Evolutionary conservation across 2,329 filamentous ascomycete genomes (phyloP).

Genomic region (Venturia oleaginea): DNA sequence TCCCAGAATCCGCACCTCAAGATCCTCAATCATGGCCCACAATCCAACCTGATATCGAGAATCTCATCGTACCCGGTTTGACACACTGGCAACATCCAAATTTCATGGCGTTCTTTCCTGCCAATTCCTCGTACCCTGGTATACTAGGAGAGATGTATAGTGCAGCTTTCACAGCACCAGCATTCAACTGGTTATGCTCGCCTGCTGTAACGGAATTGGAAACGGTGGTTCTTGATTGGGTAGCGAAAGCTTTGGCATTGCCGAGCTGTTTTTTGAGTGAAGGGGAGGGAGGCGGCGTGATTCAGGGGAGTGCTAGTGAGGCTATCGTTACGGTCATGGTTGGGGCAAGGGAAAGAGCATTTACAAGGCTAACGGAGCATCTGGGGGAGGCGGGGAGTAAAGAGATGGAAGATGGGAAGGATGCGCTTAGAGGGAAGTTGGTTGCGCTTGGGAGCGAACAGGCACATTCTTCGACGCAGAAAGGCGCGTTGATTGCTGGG

Average conservation of each 20-base stretch:
- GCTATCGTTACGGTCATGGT: constrained; percentile 80
- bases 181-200: constrained; percentile 96
- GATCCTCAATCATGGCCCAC: constrained; percentile 64
- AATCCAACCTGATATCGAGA: constrained; percentile 76
- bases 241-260: constrained; percentile 65
- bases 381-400: constrained; percentile 42
- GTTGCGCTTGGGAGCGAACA: constrained; percentile 75
- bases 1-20: constrained; percentile 58
- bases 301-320: constrained; percentile 85
- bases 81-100: constrained; percentile 93
- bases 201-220: constrained; percentile 90
- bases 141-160: constrained; percentile 92
- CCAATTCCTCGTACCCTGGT: constrained; percentile 68
- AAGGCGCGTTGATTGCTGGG: constrained; percentile 77
- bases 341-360: constrained; percentile 64
- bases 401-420: constrained; percentile 53
- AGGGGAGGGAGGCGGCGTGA: constrained; percentile 78
- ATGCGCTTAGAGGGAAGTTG: constrained; percentile 57
- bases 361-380: neutral
- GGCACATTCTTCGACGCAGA: constrained; percentile 76
- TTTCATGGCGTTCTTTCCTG: constrained; percentile 94
- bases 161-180: constrained; percentile 76
- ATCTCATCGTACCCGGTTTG: constrained; percentile 81
- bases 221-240: constrained; percentile 87
- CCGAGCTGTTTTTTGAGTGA: constrained; percentile 66